Base-by-base conservation (phyloP, 257 asterid genomes). In the Eucommia ulmoides region DNA sequence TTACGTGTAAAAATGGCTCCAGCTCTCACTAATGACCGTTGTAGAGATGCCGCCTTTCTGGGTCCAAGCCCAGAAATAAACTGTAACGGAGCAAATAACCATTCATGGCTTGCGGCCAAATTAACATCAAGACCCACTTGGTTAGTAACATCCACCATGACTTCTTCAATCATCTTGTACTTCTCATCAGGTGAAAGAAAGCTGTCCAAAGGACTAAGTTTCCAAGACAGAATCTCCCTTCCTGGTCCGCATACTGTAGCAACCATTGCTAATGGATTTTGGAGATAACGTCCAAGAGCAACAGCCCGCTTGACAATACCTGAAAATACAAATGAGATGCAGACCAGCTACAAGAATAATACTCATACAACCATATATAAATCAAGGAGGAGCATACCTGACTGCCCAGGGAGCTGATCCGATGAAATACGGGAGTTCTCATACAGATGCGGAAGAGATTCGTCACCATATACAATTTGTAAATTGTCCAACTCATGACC, bases 31-130 rank as follows among this genome's bases (percentile, higher is more conserved):
- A 89, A 65, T 56, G 93, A 73, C 76, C 93, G 74, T 63, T 89
- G 98, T 45, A 89, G 67, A 49, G 83, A 82, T 29, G 94, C 84
- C 10, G 98, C 96, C 70, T 85, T 89, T 71, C 98, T 62, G 60
- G 98, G 96, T 33, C 98, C 98, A 42, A 89, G 84, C 50, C 98
- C 98, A 24, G 94, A 78, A 61, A 89, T 63, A 66, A 89, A 89
- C 71, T 89, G 98, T 54, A 89, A 61, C 18, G 96, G 94, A 42
- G 98, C 77, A 73, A 82, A 89, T 67, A 85, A 56, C 98, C 98
- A 89, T 67, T 89, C 98, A 58, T 89, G 79, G 38, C 74, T 64
- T 26, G 72, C 66, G 45, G 79, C 79, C 66, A 67, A 51, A 51
- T 72, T 72, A 62, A 72, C 45, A 60, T 89, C 98, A 61, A 89